Evolutionary conservation across 306 rosid species (phyloP).

Genomic region (Casuarina cunninghamiana): DNA sequence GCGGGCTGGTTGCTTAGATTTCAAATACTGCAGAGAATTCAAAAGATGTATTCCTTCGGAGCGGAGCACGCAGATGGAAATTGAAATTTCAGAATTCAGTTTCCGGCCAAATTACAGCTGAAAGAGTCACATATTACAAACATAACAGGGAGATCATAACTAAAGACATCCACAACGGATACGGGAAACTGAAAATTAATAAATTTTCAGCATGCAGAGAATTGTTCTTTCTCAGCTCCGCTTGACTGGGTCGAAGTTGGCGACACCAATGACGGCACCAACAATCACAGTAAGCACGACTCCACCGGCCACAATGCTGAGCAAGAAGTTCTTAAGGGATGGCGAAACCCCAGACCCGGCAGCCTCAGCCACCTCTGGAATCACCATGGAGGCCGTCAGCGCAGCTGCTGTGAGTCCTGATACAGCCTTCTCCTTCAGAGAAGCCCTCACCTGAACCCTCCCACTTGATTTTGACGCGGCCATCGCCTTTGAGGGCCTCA

Average conservation of each 20-base stretch:
- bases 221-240: slow-evolving; percentile 49
- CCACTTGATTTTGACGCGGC: slow-evolving; percentile 38
- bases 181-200: slow-evolving; percentile 30
- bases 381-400: slow-evolving; percentile 73
- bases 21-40: slow-evolving; percentile 9
- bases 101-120: slow-evolving; percentile 23
- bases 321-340: slow-evolving; percentile 94
- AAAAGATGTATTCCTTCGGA: neutral
- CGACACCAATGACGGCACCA: slow-evolving; percentile 79
- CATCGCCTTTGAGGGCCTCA: slow-evolving; percentile 39
- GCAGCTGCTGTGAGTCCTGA: slow-evolving; percentile 73
- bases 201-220: slow-evolving; percentile 10
- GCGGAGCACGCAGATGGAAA: neutral
- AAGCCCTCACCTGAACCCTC: slow-evolving; percentile 61
- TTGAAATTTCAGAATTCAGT: slow-evolving; percentile 33
- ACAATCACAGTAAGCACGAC: slow-evolving; percentile 52
- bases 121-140: slow-evolving; percentile 43
- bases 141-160: slow-evolving; percentile 35
- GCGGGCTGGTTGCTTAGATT: slow-evolving; percentile 3
- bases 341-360: slow-evolving; percentile 65
- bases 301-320: slow-evolving; percentile 91
- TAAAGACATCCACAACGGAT: slow-evolving; percentile 30
- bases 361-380: slow-evolving; percentile 90
- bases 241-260: slow-evolving; percentile 95
- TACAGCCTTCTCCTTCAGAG: slow-evolving; percentile 85